A percentile compares a stretch with the other conserved stretches of the same genome.
These are phyloP conservation scores for Aquanectria penicillioides DNA, from an alignment of 2,329 filamentous ascomycete species.

Conservation along the genomic window DNA sequence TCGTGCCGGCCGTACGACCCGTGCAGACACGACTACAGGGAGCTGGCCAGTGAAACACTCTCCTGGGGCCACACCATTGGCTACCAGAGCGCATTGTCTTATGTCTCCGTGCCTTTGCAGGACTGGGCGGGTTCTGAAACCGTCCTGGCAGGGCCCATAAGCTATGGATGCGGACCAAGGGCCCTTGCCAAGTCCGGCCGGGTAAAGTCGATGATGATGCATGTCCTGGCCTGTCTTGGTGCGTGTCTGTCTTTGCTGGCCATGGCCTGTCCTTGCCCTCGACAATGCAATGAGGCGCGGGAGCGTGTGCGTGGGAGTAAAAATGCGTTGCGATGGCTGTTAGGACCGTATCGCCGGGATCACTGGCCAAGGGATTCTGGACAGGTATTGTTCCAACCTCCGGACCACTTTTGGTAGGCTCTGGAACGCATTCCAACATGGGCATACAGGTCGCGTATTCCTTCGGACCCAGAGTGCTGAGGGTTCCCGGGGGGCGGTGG, in stretches of 20 bases:
- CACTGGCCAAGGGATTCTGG: conserved; percentile 12
- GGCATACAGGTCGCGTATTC: background rate
- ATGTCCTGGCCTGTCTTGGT: no score
- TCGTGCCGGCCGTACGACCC: conserved; percentile 2
- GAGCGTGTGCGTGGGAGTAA: no score
- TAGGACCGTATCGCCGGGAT: background rate
- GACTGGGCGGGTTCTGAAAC: conserved; percentile 33
- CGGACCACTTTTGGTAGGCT: conserved; percentile 14
- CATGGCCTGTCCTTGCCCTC: no score
- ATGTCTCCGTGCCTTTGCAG: conserved; percentile 31
- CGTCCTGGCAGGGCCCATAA: background rate
- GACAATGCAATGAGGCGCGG: background rate
- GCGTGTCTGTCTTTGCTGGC: no score
- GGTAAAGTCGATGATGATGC: no score
- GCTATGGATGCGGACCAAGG: no score
- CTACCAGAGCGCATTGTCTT: conserved; percentile 17
- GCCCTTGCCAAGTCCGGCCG: no score
- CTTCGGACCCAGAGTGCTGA: background rate
- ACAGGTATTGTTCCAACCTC: conserved; percentile 21
- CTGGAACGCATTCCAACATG: conserved; percentile 17
- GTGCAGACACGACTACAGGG: conserved; percentile 13
- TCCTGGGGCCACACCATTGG: conserved; percentile 29
- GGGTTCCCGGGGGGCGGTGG: background rate
- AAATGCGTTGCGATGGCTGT: conserved; percentile 8
- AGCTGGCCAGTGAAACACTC: conserved; percentile 30